A percentile compares a stretch with the other conserved stretches of the same genome.
Conservation (phyloP, 2,329 filamentous ascomycete genomes). For the Aspergillus sp. region DNA sequence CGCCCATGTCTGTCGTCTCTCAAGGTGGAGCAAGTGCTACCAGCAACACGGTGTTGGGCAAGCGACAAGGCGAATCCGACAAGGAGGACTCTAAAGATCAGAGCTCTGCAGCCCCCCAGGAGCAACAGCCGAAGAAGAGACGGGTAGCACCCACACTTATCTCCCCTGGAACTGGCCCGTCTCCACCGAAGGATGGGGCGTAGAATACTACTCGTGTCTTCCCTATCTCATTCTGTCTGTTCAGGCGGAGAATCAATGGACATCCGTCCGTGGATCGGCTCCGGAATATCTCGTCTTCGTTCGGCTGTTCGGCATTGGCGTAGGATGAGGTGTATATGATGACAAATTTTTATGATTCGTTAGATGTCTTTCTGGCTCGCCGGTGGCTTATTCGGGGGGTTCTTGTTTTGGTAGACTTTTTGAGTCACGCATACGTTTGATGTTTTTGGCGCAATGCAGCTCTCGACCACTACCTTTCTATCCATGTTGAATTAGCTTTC, state of each 20-base stretch:
- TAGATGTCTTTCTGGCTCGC: not conserved
- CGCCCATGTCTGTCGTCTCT: constrained; percentile 57
- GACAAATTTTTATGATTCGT: not conserved
- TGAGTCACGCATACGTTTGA: not conserved
- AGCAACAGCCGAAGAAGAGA: constrained; percentile 61
- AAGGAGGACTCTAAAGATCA: constrained; percentile 40
- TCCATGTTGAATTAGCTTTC: not conserved
- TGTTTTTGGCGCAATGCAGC: not conserved
- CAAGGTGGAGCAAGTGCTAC: constrained; percentile 57
- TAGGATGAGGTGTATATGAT: no score
- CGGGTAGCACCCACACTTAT: constrained; percentile 68
- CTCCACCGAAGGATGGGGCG: constrained; percentile 10
- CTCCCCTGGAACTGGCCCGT: constrained; percentile 23
- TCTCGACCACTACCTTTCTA: not conserved
- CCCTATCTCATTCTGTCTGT: not conserved
- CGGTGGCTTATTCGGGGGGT: not conserved
- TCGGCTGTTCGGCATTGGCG: no score
- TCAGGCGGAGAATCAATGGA: not conserved
- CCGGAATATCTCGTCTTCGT: not conserved
- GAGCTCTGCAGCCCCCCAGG: constrained; percentile 42
- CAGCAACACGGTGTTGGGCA: constrained; percentile 53
- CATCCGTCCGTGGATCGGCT: not conserved
- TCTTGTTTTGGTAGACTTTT: not conserved
- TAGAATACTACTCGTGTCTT: constrained; percentile 7
- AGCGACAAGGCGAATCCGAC: constrained; percentile 48